These are phyloP conservation scores for Hymenoscyphus albidus DNA, from an alignment of 2,329 filamentous ascomycete genomes.

Conservation along the genomic window DNA sequence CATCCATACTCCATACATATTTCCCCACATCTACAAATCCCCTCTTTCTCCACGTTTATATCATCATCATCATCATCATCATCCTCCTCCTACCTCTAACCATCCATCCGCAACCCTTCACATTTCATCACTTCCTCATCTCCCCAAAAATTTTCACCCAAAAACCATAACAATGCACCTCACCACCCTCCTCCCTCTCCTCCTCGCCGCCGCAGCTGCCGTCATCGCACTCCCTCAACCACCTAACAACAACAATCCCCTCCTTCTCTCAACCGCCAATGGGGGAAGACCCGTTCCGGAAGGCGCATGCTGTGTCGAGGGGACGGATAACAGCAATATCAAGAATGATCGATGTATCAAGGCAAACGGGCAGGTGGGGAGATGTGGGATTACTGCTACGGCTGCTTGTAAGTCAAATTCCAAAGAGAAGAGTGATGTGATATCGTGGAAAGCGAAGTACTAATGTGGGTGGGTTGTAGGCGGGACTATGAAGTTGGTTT, in stretches of 20 bases:
- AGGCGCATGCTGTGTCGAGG: slow-evolving; percentile 15
- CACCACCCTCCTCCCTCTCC: slow-evolving; percentile 6
- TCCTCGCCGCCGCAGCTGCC: slow-evolving; percentile 4
- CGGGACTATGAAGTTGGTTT: too few species aligned
- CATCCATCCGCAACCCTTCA: too few species aligned
- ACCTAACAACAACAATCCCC: not conserved
- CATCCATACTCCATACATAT: not conserved
- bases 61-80: not conserved
- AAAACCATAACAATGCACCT: slow-evolving; percentile 9
- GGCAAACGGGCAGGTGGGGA: slow-evolving; percentile 7
- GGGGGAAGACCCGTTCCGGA: slow-evolving; percentile 10
- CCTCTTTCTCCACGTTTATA: not conserved
- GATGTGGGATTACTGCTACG: slow-evolving; percentile 12
- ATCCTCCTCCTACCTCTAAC: too few species aligned
- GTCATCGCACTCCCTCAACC: not conserved
- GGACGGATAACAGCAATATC: not conserved
- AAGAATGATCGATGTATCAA: slow-evolving; percentile 15
- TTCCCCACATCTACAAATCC: not conserved
- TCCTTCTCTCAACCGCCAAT: slow-evolving; percentile 11
- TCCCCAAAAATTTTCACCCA: too few species aligned
- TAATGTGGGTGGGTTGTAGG: too few species aligned
- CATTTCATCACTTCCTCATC: too few species aligned
- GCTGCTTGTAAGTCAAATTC: slow-evolving; percentile 8
- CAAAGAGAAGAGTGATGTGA: too few species aligned
- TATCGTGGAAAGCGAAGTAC: too few species aligned